A percentile compares a stretch with the other conserved stretches of the same genome.
Conservation (phyloP, 225 moss, liverwort and hornwort genomes). For the Climacium dendroides region DNA sequence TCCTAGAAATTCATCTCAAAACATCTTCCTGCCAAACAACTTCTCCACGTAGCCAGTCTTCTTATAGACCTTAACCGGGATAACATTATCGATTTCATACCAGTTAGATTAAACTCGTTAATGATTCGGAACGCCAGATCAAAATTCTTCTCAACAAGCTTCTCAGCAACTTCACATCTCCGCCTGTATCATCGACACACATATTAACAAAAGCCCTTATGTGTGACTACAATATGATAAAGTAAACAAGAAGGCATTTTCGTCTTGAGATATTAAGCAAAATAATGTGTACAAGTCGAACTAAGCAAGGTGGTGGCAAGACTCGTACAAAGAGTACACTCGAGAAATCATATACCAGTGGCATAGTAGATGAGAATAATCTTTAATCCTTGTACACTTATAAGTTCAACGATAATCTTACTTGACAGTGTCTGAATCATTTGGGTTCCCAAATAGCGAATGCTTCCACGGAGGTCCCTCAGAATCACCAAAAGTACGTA, state of each 20-base stretch:
- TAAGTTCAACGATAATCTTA: conserved; percentile 6
- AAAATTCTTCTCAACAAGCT: conserved; percentile 85
- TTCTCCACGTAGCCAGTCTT: not conserved
- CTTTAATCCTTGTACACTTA: not conserved
- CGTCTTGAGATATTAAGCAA: not conserved
- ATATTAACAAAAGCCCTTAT: not conserved
- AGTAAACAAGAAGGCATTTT: not conserved
- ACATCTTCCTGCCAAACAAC: not conserved
- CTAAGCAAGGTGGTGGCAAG: not conserved
- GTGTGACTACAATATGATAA: not conserved
- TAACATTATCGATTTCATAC: conserved; percentile 15
- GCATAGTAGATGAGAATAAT: not conserved
- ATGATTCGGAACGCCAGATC: conserved; percentile 89
- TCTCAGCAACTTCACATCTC: conserved; percentile 84
- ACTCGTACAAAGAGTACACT: not conserved
- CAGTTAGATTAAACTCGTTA: conserved; percentile 71
- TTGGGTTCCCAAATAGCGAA: conserved; percentile 96
- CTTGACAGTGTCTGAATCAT: conserved; percentile 86
- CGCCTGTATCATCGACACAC: conserved; percentile 35
- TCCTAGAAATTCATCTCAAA: not conserved
- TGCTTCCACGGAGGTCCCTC: conserved; percentile 90
- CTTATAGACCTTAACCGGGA: not conserved
- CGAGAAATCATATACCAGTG: not conserved
- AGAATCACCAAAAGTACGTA: conserved; percentile 71
- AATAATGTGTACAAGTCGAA: not conserved